Evolutionary conservation across 2,329 filamentous ascomycete genomes (phyloP).

Genomic region (Phaeophleospora eucalypticola): DNA sequence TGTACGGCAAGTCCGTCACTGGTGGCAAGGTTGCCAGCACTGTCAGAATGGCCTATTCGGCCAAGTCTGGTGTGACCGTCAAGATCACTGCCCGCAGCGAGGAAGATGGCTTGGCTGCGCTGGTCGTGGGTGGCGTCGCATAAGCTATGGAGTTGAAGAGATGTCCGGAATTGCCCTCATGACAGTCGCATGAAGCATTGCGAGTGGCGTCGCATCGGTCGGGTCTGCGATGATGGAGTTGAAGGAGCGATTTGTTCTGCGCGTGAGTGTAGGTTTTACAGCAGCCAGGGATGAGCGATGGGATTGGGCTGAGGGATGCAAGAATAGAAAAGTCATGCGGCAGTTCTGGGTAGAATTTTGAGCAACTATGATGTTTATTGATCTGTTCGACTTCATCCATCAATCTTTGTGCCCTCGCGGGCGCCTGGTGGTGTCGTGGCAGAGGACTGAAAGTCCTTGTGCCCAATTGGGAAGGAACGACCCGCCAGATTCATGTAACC

Average conservation of each 20-base stretch:
- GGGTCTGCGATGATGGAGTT: background rate
- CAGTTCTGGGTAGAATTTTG: background rate
- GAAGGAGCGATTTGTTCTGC: background rate
- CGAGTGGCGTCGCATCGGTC: background rate
- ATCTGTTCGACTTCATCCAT: too few relatives aligned
- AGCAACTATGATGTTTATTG: background rate
- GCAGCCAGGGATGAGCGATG: background rate
- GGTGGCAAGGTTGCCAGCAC: constrained; percentile 84
- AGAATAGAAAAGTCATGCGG: background rate
- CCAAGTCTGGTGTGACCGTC: constrained; percentile 89
- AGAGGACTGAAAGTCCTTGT: too few relatives aligned
- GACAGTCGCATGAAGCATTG: constrained; percentile 3
- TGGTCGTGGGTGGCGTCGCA: constrained; percentile 80
- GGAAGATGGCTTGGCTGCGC: constrained; percentile 81
- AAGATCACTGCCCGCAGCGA: constrained; percentile 92
- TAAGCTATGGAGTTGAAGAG: constrained; percentile 43
- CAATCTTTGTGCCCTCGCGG: too few relatives aligned
- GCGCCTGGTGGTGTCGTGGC: too few relatives aligned
- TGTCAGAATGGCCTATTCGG: constrained; percentile 89
- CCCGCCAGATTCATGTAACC: too few relatives aligned
- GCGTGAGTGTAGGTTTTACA: background rate
- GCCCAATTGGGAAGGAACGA: too few relatives aligned
- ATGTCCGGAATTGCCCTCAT: background rate
- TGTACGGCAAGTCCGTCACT: constrained; percentile 90
- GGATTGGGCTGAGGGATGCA: background rate